Conservation (phyloP, 305 asterid genomes). For the Fraxinus xanthoxyloides region DNA sequence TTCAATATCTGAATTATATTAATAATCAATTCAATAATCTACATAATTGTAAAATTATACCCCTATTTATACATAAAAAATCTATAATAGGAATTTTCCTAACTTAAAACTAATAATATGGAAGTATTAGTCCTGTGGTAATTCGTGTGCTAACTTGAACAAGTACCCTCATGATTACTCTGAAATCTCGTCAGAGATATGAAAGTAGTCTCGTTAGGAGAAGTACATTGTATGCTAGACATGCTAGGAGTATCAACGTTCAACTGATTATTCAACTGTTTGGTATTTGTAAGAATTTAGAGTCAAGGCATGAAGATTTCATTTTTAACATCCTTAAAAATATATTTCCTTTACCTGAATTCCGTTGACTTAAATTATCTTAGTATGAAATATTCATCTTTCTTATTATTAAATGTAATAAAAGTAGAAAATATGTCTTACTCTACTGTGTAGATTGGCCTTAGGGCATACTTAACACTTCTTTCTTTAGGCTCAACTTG, state of each 20-base stretch:
- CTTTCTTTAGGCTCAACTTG: background rate
- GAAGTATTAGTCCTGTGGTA: background rate
- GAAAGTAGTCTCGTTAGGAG: background rate
- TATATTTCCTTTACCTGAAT: background rate
- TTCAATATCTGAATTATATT: background rate
- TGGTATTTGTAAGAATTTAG: background rate
- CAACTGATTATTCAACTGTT: background rate
- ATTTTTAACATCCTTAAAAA: background rate
- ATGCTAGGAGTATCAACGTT: background rate
- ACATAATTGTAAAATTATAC: background rate
- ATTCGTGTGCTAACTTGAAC: background rate
- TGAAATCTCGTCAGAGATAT: background rate
- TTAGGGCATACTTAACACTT: background rate
- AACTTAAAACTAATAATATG: background rate
- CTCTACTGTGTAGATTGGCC: background rate
- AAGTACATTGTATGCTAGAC: background rate
- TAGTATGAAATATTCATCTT: background rate
- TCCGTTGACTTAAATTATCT: background rate
- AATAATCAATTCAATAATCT: background rate
- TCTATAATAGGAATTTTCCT: too few relatives aligned
- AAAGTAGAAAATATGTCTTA: background rate
- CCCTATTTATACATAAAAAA: background rate
- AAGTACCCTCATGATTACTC: background rate
- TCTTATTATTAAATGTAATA: background rate
- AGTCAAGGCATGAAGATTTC: background rate